Conservation (phyloP, 306 rosid genomes). For the Sicyos baderoa region DNA sequence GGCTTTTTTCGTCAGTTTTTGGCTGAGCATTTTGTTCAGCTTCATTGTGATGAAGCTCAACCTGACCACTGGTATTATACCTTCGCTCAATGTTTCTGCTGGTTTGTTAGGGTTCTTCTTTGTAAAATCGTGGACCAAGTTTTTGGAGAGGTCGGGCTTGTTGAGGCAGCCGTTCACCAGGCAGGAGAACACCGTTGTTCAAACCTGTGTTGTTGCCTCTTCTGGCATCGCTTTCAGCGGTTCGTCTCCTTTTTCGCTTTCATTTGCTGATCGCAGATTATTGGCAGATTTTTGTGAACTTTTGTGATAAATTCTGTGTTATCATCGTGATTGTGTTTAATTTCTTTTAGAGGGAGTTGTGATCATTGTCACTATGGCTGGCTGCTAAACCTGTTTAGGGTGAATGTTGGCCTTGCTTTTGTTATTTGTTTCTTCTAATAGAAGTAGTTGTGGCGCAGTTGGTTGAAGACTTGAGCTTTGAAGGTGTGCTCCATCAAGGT, state of each 20-base stretch:
- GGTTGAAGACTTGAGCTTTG: too few relatives aligned
- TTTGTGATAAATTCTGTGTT: background rate
- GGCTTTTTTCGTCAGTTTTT: conserved; percentile 34
- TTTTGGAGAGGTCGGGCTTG: conserved; percentile 20
- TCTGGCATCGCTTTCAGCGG: conserved; percentile 45
- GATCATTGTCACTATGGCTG: background rate
- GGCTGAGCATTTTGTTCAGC: conserved; percentile 33
- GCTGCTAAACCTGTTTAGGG: background rate
- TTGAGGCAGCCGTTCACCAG: conserved; percentile 36
- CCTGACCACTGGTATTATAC: conserved; percentile 39
- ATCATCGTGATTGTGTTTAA: too few relatives aligned
- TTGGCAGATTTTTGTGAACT: background rate
- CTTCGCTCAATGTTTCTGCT: conserved; percentile 39
- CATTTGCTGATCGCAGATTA: background rate
- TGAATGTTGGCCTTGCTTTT: background rate
- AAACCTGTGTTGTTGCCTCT: conserved; percentile 46
- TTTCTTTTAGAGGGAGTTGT: background rate
- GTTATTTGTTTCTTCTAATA: conserved; percentile 10
- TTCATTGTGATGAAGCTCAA: conserved; percentile 44
- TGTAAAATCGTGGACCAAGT: conserved; percentile 35
- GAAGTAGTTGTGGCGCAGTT: too few relatives aligned
- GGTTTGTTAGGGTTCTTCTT: conserved; percentile 40
- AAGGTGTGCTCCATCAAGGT: too few relatives aligned
- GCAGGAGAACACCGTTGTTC: conserved; percentile 45
- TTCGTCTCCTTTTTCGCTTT: background rate